These are phyloP conservation scores for Aquilaria agallochum DNA, from an alignment of 441 rosid genomes.

Conservation along the genomic window DNA sequence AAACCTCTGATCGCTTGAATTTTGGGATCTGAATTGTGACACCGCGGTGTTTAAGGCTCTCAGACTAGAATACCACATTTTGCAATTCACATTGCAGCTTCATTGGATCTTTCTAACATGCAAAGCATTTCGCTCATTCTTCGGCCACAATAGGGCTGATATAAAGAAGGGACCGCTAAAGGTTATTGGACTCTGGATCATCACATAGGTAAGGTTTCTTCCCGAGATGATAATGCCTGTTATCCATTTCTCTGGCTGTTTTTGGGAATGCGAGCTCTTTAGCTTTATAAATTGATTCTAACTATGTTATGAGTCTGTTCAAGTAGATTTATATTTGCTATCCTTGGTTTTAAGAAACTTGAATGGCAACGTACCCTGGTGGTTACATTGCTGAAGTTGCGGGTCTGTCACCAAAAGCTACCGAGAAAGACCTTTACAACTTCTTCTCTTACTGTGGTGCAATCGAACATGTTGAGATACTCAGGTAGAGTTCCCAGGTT, in stretches of 20 bases:
- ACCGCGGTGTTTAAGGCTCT: too few species aligned
- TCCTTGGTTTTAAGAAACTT: slow-evolving; percentile 2
- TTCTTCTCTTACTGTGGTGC: slow-evolving; percentile 76
- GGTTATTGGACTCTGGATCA: slow-evolving; percentile 20
- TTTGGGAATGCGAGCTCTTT: slow-evolving; percentile 11
- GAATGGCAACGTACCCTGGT: slow-evolving; percentile 52
- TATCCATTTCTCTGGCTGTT: slow-evolving; percentile 19
- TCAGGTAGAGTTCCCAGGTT: slow-evolving; percentile 37
- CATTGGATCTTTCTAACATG: neutral
- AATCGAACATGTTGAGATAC: slow-evolving; percentile 61
- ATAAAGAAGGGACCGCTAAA: slow-evolving; percentile 24
- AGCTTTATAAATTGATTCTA: slow-evolving; percentile 10
- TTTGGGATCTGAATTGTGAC: too few species aligned
- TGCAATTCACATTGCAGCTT: neutral
- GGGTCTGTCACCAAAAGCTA: slow-evolving; percentile 64
- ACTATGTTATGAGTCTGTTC: slow-evolving; percentile 12
- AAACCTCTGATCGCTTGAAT: too few species aligned
- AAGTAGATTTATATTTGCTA: slow-evolving; percentile 8
- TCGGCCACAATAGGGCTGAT: neutral
- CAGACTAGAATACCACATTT: too few species aligned
- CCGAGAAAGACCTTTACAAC: slow-evolving; percentile 56
- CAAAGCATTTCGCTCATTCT: slow-evolving; percentile 5
- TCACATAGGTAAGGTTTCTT: slow-evolving; percentile 9
- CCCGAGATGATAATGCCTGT: slow-evolving; percentile 21
- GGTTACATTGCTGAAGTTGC: slow-evolving; percentile 75